Percentiles rank a stretch among this genome's conserved stretches.
Evolutionary conservation across 75 land plant genomes (phyloP).

Genomic region (Azolla pinnata): DNA sequence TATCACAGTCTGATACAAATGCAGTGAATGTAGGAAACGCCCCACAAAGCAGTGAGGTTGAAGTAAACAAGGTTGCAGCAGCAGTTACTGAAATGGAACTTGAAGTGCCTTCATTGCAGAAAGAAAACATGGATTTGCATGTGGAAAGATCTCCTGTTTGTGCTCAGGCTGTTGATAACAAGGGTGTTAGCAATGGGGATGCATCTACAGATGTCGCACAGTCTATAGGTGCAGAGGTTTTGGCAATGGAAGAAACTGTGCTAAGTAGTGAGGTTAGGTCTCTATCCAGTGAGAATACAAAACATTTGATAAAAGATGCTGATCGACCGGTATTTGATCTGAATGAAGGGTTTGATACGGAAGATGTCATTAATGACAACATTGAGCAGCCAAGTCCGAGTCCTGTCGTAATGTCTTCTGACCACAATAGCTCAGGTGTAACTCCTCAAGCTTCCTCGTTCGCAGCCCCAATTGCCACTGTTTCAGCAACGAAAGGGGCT

Average conservation of each 20-base stretch:
- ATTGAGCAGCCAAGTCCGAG: slow-evolving; percentile 4
- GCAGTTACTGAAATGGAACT: no score
- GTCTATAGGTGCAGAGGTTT: neutral
- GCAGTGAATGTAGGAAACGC: no score
- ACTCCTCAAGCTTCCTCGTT: slow-evolving; percentile 5
- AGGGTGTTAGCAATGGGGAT: neutral
- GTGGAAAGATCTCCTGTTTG: no score
- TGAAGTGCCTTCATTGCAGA: no score
- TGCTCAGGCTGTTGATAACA: neutral
- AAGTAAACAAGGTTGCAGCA: no score
- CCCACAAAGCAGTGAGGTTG: no score
- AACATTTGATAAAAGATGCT: neutral
- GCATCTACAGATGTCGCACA: neutral
- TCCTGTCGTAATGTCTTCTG: slow-evolving; percentile 8
- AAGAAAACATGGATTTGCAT: no score
- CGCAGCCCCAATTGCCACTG: slow-evolving; percentile 37
- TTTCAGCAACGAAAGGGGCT: slow-evolving; percentile 34
- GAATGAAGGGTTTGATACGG: slow-evolving; percentile 32
- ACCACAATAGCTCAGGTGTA: no score
- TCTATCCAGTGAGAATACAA: neutral
- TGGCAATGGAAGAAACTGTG: neutral
- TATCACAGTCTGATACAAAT: no score
- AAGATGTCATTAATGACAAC: slow-evolving; percentile 14
- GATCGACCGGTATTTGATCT: slow-evolving; percentile 35
- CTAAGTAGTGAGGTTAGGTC: neutral